Percentiles rank a stretch among this genome's conserved stretches.
Evolutionary conservation across 345 rosid species (phyloP).

Genomic region (Arabis alpina): DNA sequence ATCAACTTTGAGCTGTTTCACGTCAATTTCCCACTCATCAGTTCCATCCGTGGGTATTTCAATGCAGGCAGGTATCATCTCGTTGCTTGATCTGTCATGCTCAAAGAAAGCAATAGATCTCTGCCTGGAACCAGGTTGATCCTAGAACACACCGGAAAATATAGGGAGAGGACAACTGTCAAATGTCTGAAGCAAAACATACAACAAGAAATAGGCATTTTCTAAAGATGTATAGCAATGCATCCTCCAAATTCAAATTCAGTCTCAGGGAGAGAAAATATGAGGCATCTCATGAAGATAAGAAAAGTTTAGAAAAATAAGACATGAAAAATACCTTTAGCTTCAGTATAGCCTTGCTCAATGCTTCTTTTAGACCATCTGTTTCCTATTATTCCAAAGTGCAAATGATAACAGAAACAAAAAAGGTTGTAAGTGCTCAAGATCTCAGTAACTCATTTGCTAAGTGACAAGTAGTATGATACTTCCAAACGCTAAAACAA

Average conservation of each 20-base stretch:
- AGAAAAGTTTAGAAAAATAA: background rate
- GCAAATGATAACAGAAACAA: constrained; percentile 32
- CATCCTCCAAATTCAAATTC: constrained; percentile 16
- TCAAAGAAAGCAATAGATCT: constrained; percentile 51
- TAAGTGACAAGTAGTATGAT: constrained; percentile 5
- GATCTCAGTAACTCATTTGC: constrained; percentile 21
- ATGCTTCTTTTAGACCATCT: constrained; percentile 64
- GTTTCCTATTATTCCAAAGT: constrained; percentile 60
- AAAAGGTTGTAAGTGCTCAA: constrained; percentile 19
- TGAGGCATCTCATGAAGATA: background rate
- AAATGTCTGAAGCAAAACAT: constrained; percentile 24
- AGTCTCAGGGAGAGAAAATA: constrained; percentile 2
- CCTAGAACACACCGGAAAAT: constrained; percentile 52
- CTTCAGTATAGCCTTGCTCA: constrained; percentile 71
- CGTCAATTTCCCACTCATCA: constrained; percentile 95
- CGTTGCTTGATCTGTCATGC: constrained; percentile 49
- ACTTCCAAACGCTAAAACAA: constrained; percentile 24
- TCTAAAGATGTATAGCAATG: constrained; percentile 5
- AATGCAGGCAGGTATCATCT: constrained; percentile 61
- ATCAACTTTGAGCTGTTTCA: constrained; percentile 68
- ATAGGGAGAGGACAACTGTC: constrained; percentile 19
- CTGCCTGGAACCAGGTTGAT: constrained; percentile 54
- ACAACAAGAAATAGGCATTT: constrained; percentile 10
- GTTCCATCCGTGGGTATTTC: constrained; percentile 88
- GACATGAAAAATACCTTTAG: constrained; percentile 62